A percentile compares a stretch with the other conserved stretches of the same genome.
Conservation (phyloP, 495 filamentous ascomycete genomes). For the Trichoderma parareesei region DNA sequence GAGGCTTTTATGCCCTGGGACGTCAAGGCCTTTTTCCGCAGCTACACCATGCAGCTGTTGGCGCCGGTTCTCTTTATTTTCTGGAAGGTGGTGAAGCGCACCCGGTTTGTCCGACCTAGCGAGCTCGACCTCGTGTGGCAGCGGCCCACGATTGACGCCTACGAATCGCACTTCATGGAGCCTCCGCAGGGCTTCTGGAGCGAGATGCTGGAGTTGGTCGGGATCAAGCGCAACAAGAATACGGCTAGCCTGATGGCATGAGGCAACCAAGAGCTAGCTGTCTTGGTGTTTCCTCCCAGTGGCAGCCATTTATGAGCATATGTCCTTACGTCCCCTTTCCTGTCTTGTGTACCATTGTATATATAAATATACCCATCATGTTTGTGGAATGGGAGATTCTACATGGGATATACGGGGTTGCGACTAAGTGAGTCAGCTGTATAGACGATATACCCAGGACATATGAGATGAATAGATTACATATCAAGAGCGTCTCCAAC, state of each 20-base stretch:
- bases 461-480: background rate
- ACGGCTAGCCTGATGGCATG: background rate
- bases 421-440: background rate
- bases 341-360: background rate
- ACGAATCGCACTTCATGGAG: conserved; percentile 31
- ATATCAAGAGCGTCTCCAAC: background rate
- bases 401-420: background rate
- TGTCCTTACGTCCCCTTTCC: background rate
- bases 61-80: conserved; percentile 46
- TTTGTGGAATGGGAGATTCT: background rate
- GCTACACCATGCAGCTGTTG: conserved; percentile 51
- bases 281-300: background rate
- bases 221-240: conserved; percentile 23
- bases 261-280: background rate
- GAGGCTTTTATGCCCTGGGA: conserved; percentile 43
- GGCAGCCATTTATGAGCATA: background rate
- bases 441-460: conserved; percentile 4
- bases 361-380: background rate
- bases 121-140: conserved; percentile 54
- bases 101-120: conserved; percentile 36
- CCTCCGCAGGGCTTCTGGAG: conserved; percentile 27
- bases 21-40: conserved; percentile 45
- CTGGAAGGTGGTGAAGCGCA: conserved; percentile 53
- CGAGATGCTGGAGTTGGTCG: conserved; percentile 32
- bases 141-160: conserved; percentile 55